Evolutionary conservation across 805 yeast genomes (phyloP), one percentile per base, ranked within the genome.

Genomic region (Zygosaccharomyces kombuchaensis): DNA sequence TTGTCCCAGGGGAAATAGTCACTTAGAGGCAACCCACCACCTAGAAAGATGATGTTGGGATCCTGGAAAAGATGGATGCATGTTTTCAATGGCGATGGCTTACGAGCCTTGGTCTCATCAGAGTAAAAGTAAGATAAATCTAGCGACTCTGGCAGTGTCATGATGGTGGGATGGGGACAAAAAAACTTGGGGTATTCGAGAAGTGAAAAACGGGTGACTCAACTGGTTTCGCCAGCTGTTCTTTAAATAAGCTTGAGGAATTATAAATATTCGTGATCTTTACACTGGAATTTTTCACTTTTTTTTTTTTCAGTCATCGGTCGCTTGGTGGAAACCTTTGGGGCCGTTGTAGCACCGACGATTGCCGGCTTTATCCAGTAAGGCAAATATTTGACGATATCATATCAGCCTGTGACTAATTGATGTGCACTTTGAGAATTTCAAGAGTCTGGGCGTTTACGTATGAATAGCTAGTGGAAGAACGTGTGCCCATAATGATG

Each of bases 21-120:
- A 21, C 96, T 72, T 64, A 87, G 71, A 10, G 99, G 99, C 57
- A 91, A 77, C 6, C 99, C 99, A 58, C 98, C 99, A 45, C 97
- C 98, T 45, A 91, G 77, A 63, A 89, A 90, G 46, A 88, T 81
- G 61, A 93, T 74, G 43, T 82, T 79, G 27, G 96, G 96, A 52
- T 78, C 75, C 35, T 72, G 71, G 60, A 72, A 84, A 71, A 85
- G 84, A 62, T 80, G 81, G 74, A 91, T 87, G 13, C 95, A 95
- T 32, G 80, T 70, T 70, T 93, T 91, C 68, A 91, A 76, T 10
- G 87, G 83, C 9, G 96, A 88, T 29, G 84, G 79, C 40, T 75
- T 70, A 71, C 98, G 84, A 12, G 83, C 70, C 52, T 75, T 75
- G 32, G 96, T 80, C 70, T 91, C 97, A 3, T 71, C 79, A 22